Percentiles rank a stretch among this genome's conserved stretches.
phyloP scores from a whole-genome alignment of 768 basidiomycete species.

The Pulveroboletus sp. region DNA sequence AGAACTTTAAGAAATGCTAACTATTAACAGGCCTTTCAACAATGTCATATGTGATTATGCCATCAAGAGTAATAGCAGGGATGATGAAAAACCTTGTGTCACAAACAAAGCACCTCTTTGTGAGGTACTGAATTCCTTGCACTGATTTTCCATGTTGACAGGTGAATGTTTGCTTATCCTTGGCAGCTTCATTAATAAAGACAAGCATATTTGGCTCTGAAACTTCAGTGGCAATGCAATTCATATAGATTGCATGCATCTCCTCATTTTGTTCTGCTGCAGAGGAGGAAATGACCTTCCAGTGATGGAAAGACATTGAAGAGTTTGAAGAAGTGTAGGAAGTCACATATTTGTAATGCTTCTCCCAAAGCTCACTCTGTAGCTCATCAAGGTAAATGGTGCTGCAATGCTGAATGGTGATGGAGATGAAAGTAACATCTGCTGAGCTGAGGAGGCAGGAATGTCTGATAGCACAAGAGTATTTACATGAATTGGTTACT shows the following conservation, averaged over 20 bases:
- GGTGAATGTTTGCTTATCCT: too few relatives aligned
- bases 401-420: neutral
- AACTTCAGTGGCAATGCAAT: conserved; percentile 10
- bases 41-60: neutral
- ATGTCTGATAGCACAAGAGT: neutral
- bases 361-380: neutral
- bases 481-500: neutral
- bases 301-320: neutral
- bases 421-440: neutral
- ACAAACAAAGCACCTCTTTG: neutral
- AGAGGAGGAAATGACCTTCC: neutral
- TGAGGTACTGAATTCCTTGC: neutral
- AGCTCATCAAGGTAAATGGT: conserved; percentile 1
- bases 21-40: neutral
- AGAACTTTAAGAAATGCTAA: neutral
- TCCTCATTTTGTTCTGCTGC: conserved; percentile 12
- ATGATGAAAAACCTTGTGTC: neutral
- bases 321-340: neutral
- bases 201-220: conserved; percentile 21
- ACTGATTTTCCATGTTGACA: neutral
- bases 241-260: conserved; percentile 5
- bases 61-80: neutral
- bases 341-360: neutral
- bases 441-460: neutral
- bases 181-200: conserved; percentile 21